These are phyloP conservation scores for Conticribra guillardii DNA, from an alignment of 108 stramenopile genomes.

Conservation along the genomic window DNA sequence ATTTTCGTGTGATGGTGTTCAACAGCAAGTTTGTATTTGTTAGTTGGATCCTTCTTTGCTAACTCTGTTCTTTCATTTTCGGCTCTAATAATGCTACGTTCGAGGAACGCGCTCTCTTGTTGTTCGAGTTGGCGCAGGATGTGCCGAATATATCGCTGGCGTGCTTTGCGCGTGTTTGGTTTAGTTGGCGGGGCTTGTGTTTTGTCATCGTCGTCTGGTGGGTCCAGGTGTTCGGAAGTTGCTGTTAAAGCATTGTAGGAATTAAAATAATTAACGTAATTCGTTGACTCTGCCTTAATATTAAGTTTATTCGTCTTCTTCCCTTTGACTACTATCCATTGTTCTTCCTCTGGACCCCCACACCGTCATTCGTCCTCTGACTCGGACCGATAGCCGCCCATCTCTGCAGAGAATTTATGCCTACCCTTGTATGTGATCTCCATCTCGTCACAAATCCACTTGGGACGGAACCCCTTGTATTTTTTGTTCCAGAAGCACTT, in stretches of 20 bases:
- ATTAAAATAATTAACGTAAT: background rate
- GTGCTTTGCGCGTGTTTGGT: too few species aligned
- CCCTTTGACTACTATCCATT: slow-evolving; percentile 5
- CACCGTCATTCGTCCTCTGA: slow-evolving; percentile 12
- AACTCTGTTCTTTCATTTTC: slow-evolving; percentile 11
- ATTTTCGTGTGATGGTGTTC: background rate
- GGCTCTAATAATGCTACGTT: background rate
- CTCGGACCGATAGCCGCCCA: slow-evolving; percentile 6
- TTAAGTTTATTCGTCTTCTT: background rate
- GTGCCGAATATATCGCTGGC: too few species aligned
- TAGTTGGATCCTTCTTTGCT: slow-evolving; percentile 2
- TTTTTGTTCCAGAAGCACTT: slow-evolving; percentile 5
- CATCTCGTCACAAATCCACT: slow-evolving; percentile 15
- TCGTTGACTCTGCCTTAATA: background rate
- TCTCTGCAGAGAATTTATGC: slow-evolving; percentile 4
- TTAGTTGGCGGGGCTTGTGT: too few species aligned
- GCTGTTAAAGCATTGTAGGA: background rate
- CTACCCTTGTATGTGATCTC: slow-evolving; percentile 6
- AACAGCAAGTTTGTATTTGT: background rate
- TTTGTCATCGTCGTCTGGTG: too few species aligned
- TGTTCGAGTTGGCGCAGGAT: too few species aligned
- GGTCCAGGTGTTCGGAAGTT: too few species aligned
- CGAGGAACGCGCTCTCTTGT: slow-evolving; percentile 5
- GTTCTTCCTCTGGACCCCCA: slow-evolving; percentile 12
- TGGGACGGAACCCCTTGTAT: slow-evolving; percentile 13